Base-by-base conservation (phyloP, 176 grass and related monocot species). In the Aegilops sharonensis region DNA sequence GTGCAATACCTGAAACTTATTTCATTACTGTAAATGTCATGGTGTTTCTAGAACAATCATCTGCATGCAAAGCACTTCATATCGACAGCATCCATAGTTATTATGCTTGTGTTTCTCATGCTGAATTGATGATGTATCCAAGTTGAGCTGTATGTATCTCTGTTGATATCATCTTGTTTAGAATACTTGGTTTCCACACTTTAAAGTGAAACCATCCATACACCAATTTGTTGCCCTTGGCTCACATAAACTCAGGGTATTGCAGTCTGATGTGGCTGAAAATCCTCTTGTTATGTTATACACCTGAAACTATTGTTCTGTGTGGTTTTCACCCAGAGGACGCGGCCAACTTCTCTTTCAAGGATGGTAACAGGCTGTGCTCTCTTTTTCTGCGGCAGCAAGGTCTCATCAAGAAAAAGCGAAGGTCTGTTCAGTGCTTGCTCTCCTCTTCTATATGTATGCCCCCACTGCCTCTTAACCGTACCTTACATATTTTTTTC, bases 281-380 rank as follows among this genome's bases (percentile, higher is more conserved):
- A 9, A 50, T 75, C 3, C 6, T 75, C 14, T 32, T 21, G 73
- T 54, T 76, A 76, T 76, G 45, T 76, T 54, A 54, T 32, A 54
- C 45, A 54, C 11, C 73, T 76, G 73, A 76, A 76, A 32, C 5
- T 54, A 2, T 54, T 54, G 45, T 31, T 29, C 7, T 54, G 14
- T 43, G 57, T 80, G 36, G 60, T 64, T 64, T 42, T 77, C 20
- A 27, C 23, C 78, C 78, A 80, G 9, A 83, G 13, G 81, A 29
- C 23, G 10, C 2, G 3, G 14, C 15, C 17, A 57, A 72, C 30
- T 90, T 90, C 79, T 72, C 84, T 32, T 86, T 82, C 72, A 76
- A 86, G 78, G 88, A 86, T 56, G 88, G 45, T 11, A 77, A 78
- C 64, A 77, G 13, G 5, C 39, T 90, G 30, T 86, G 79, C 30